phyloP scores from a whole-genome alignment of 805 yeast species.

The Tetrapisispora taiwanensis region DNA sequence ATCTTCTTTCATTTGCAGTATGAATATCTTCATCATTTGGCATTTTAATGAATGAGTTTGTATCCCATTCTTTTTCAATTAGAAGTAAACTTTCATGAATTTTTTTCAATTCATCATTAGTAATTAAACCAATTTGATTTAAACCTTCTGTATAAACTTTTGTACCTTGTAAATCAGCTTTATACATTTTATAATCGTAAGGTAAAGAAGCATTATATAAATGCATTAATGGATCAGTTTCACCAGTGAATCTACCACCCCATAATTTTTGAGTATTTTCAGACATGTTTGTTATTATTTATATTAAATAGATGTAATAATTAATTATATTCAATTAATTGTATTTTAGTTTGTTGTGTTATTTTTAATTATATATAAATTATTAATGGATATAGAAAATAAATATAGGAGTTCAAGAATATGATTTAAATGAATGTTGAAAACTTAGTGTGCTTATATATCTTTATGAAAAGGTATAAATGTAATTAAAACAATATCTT shows the following conservation, averaged over 20 bases:
- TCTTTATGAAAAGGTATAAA: no score
- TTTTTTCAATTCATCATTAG: conserved; percentile 59
- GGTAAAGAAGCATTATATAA: conserved; percentile 94
- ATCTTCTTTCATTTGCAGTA: conserved; percentile 95
- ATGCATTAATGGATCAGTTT: conserved; percentile 95
- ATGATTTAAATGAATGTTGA: no score
- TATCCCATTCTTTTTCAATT: conserved; percentile 79
- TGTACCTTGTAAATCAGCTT: conserved; percentile 90
- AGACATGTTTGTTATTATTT: conserved; percentile 11
- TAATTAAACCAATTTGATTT: conserved; percentile 64
- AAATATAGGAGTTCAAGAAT: no score
- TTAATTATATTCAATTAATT: not conserved
- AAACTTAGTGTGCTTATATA: no score
- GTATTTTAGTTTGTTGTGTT: no score
- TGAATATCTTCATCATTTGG: conserved; percentile 86
- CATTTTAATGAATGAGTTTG: conserved; percentile 38
- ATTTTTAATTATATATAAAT: no score
- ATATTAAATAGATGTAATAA: not conserved
- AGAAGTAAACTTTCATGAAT: conserved; percentile 74
- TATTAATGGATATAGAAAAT: no score
- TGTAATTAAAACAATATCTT: no score
- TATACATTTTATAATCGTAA: conserved; percentile 89
- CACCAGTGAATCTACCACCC: conserved; percentile 98
- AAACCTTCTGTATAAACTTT: conserved; percentile 86
- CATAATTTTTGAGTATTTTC: conserved; percentile 58